phyloP scores from a whole-genome alignment of 2,329 filamentous ascomycete genomes.

The Hypoxylon sp. region DNA sequence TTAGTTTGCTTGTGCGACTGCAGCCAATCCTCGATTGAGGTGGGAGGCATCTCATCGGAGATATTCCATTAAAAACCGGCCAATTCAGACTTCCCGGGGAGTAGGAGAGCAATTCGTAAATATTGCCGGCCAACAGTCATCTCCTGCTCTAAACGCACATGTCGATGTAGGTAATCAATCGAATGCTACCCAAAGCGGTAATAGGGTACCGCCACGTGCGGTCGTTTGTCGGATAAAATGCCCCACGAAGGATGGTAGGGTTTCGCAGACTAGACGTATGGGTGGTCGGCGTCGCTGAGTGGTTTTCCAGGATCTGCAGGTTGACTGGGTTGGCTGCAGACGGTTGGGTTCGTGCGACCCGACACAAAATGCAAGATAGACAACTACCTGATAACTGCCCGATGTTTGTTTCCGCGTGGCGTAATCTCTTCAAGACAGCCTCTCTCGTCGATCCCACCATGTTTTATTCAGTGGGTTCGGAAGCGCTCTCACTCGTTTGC shows the following conservation, averaged over 20 bases:
- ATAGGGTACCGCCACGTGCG: constrained; percentile 40
- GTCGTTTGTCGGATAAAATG: constrained; percentile 39
- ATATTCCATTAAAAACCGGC: constrained; percentile 3
- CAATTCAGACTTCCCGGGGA: not conserved
- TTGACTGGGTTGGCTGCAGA: constrained; percentile 36
- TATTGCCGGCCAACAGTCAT: constrained; percentile 20
- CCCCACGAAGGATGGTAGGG: constrained; percentile 41
- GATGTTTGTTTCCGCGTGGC: constrained; percentile 18
- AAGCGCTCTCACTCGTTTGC: not conserved
- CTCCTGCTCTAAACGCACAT: constrained; percentile 6
- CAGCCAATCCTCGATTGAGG: constrained; percentile 54
- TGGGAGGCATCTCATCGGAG: constrained; percentile 50
- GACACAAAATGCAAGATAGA: constrained; percentile 40
- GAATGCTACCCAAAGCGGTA: constrained; percentile 37
- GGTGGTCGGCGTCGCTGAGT: constrained; percentile 25
- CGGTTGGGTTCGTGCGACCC: constrained; percentile 38
- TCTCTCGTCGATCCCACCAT: constrained; percentile 1
- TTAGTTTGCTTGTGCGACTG: constrained; percentile 49
- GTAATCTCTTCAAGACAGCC: not conserved
- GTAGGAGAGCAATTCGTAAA: constrained; percentile 3
- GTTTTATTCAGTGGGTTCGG: constrained; percentile 5
- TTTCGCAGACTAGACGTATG: constrained; percentile 27
- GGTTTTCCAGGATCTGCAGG: constrained; percentile 44
- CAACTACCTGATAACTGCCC: not conserved
- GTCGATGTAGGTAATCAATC: constrained; percentile 20